Evolutionary conservation across 108 stramenopile genomes (phyloP), one percentile per base, ranked within the genome.

Genomic region (Skeletonema menzelii): DNA sequence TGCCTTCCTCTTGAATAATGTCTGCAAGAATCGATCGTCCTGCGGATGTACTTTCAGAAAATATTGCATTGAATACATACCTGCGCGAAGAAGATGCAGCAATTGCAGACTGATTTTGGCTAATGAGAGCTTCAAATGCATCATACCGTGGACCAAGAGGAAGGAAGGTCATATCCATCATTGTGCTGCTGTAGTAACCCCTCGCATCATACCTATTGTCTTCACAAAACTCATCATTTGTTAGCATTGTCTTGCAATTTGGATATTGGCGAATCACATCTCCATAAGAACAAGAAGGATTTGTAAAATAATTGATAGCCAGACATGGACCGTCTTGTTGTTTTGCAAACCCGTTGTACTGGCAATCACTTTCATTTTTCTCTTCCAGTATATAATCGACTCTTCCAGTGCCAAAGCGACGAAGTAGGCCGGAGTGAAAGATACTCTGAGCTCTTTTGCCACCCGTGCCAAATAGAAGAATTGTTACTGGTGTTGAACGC

Each of bases 71-170:
- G 71, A 72, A 77, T 13, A 3, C 5, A 56, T 34, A 57, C 24
- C 42, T 64, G 27, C 76, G 76, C 44, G 65, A 55, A 1, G 76
- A 77, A 4, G 70, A 27, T 37, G 22, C 24, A 17, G 55, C 14
- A 2, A 70, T 53, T 1, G 1, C n/a, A 34, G 34, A 60, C 1
- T 11, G 32, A 35, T 19, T 19, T 35, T 17, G 10, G 2, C 5
- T 32, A 22, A 24, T 27, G 27, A 68, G 0, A 14, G 55, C 2
- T 6, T 20, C 27, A 26, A 44, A 42, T 27, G 76, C 61, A 8
- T 77, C 76, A 19, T 28, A 31, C 31, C 76, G 70, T 13, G 76
- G 76, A 17, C 76, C 76, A 12, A 77, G 56, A 15, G 76, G 76
- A 7, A 77, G 27, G 59, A 63, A 77, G 27, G 57, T 34, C 59